phyloP scores from a whole-genome alignment of 139 green algal species.

The Nannochloris sp. region DNA sequence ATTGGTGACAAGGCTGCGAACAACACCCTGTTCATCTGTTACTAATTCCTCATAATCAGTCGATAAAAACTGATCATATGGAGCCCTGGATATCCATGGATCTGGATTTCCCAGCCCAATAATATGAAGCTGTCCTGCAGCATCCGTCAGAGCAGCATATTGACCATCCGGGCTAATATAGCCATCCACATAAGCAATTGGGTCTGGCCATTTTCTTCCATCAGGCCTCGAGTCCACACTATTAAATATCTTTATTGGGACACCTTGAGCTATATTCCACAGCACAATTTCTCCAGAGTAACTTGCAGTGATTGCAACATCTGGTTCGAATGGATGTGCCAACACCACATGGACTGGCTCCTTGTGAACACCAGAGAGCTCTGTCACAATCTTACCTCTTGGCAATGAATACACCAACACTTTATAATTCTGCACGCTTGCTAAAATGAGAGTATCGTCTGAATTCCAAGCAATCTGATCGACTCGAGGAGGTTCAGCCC shows the following conservation, averaged over 20 bases:
- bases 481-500: slow-evolving; percentile 29
- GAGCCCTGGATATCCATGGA: slow-evolving; percentile 22
- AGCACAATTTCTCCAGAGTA: slow-evolving; percentile 63
- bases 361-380: slow-evolving; percentile 36
- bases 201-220: slow-evolving; percentile 40
- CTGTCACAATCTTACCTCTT: slow-evolving; percentile 23
- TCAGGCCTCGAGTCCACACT: slow-evolving; percentile 42
- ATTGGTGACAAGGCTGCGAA: slow-evolving; percentile 33
- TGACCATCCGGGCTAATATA: slow-evolving; percentile 48
- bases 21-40: slow-evolving; percentile 29
- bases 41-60: slow-evolving; percentile 47
- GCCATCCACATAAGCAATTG: slow-evolving; percentile 58
- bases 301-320: slow-evolving; percentile 50
- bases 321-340: slow-evolving; percentile 50
- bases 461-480: slow-evolving; percentile 56
- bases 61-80: slow-evolving; percentile 73
- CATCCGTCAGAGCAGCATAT: slow-evolving; percentile 39
- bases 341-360: slow-evolving; percentile 53
- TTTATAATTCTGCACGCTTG: slow-evolving; percentile 39
- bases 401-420: slow-evolving; percentile 44
- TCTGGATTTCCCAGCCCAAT: slow-evolving; percentile 22
- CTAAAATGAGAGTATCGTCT: slow-evolving; percentile 46
- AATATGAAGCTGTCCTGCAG: slow-evolving; percentile 59
- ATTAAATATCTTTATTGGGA: slow-evolving; percentile 32
- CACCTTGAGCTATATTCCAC: slow-evolving; percentile 47